Evolutionary conservation across 140 eudicot species (phyloP), one percentile per base, ranked within the genome.

Genomic region (Erigeron philadelphicus): DNA sequence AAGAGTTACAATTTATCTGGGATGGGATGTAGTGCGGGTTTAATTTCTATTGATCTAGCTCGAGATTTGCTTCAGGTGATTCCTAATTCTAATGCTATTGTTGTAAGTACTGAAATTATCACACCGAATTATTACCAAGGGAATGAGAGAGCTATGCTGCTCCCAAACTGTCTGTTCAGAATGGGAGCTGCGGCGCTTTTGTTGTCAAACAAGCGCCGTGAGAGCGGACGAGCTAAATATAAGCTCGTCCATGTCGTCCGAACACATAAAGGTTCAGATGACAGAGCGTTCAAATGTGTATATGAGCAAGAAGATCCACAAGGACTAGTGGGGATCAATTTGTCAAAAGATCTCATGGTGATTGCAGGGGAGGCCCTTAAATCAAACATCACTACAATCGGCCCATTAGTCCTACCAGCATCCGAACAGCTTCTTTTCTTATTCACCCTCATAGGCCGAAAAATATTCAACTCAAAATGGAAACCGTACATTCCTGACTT

Each of bases 1-100:
- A 79, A 76, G 61, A 79, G 82, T 61, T 79, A 18, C 48, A 83
- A 83, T 64, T n/a, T 83, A 6, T 76, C 84, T 3, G 87, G 87
- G 3, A 83, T 83, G 87, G 87, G 87, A 4, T 83, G 87, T 10
- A 83, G 87, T 53, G 87, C 87, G 0, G 84, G 87, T 13, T 48
- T 79, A 3, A 83, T 83, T 48, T 72, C 87, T 9, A 69, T 83
- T 5, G 82, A 83, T 72, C 60, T 83, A 44, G 87, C 87, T 45
- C 31, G 84, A 16, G 84, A 82, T 42, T 43, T 82, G 13, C 79
- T 83, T 42, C 87, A 83, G 31, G 75, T 73, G 50, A 54, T 75
- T 52, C 87, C 87, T 1, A 76, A 76, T 50, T 76, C 84, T 0
- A 79, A 83, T 11, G 84, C 82, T 0, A 13, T 84, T 11, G 76